Evolutionary conservation across 2,329 filamentous ascomycete genomes (phyloP).

Genomic region (Hortaea sp.): DNA sequence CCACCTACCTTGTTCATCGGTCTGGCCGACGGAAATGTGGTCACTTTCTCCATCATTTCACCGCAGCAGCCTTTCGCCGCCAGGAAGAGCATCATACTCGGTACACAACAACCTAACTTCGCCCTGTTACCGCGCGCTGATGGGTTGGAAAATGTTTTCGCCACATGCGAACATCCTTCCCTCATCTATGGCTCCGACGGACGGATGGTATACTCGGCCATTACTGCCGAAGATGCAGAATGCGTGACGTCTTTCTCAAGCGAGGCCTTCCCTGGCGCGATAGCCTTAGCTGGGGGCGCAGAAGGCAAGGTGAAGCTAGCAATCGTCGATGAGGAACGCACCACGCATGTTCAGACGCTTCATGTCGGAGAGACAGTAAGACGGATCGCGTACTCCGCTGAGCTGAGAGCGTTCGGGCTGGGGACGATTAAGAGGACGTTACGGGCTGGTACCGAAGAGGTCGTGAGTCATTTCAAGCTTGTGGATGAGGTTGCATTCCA

Average conservation of each 20-base stretch:
- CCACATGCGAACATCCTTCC: conserved; percentile 87
- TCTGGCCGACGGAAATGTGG: conserved; percentile 83
- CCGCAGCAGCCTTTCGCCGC: conserved; percentile 50
- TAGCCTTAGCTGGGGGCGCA: conserved; percentile 61
- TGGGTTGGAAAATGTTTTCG: conserved; percentile 71
- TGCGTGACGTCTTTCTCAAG: conserved; percentile 72
- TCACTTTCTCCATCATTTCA: conserved; percentile 61
- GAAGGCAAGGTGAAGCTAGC: conserved; percentile 67
- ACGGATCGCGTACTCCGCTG: conserved; percentile 73
- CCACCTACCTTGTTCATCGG: conserved; percentile 74
- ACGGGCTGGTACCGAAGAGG: conserved; percentile 58
- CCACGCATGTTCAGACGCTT: conserved; percentile 78
- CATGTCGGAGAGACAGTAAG: conserved; percentile 73
- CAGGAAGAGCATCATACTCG: conserved; percentile 72
- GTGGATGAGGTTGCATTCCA: conserved; percentile 86
- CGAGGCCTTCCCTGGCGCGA: conserved; percentile 67
- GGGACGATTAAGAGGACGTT: conserved; percentile 74
- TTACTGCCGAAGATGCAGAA: conserved; percentile 77
- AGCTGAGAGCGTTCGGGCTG: conserved; percentile 71
- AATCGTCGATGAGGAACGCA: conserved; percentile 69
- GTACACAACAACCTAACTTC: conserved; percentile 74
- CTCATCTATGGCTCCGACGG: conserved; percentile 85
- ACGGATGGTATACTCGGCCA: conserved; percentile 82
- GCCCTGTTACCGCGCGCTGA: conserved; percentile 62
- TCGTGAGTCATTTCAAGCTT: conserved; percentile 73